A percentile compares a stretch with the other conserved stretches of the same genome.
These are phyloP conservation scores for Vickermania ingenoplastis DNA, from an alignment of 208 protist genomes.

Conservation along the genomic window DNA sequence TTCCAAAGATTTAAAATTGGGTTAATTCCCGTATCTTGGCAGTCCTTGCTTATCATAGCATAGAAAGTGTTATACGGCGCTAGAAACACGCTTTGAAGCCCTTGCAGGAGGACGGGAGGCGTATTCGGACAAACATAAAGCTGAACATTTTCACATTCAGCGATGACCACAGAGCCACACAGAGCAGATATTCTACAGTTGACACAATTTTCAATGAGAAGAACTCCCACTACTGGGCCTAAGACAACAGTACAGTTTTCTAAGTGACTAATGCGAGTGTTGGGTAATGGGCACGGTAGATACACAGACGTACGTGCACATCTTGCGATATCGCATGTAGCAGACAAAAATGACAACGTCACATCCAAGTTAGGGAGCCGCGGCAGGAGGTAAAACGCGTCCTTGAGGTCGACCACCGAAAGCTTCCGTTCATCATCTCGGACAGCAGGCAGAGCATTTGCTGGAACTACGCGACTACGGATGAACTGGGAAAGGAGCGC, in stretches of 20 bases:
- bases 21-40: slow-evolving; percentile 68
- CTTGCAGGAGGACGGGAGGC: slow-evolving; percentile 53
- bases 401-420: slow-evolving; percentile 3
- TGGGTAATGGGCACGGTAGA: slow-evolving; percentile 65
- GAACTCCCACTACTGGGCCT: slow-evolving; percentile 72
- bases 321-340: slow-evolving; percentile 59
- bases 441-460: slow-evolving; percentile 29
- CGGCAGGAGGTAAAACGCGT: slow-evolving; percentile 11
- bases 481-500: slow-evolving; percentile 84
- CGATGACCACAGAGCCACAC: slow-evolving; percentile 71
- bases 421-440: background rate
- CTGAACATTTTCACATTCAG: slow-evolving; percentile 55
- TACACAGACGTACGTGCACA: slow-evolving; percentile 71
- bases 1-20: slow-evolving; percentile 86
- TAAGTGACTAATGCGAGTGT: slow-evolving; percentile 69
- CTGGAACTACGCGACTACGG: slow-evolving; percentile 63
- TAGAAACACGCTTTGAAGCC: slow-evolving; percentile 33
- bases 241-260: slow-evolving; percentile 83
- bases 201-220: slow-evolving; percentile 73
- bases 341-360: slow-evolving; percentile 20
- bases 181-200: slow-evolving; percentile 76
- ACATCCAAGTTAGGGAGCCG: background rate
- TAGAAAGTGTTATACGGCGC: slow-evolving; percentile 89
- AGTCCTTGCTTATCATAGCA: slow-evolving; percentile 76
- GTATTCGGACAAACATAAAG: slow-evolving; percentile 85